Conservation (phyloP, 1,284 basidiomycete genomes). For the Rhodotorula sp. region DNA sequence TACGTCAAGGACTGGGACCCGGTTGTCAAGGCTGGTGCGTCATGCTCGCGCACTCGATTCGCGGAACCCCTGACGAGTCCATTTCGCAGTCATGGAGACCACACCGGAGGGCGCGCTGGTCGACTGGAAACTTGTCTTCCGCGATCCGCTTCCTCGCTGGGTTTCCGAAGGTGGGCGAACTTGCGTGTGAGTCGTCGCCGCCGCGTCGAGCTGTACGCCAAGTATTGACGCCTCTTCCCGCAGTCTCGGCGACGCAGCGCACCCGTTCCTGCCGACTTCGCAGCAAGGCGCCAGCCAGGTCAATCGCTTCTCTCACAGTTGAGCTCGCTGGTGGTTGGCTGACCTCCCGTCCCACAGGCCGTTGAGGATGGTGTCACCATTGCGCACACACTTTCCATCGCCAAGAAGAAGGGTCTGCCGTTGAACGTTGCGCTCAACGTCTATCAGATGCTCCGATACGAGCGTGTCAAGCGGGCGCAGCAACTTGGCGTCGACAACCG, state of each 20-base stretch:
- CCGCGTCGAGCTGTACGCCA: background rate
- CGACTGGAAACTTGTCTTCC: constrained; percentile 44
- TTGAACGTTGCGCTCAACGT: constrained; percentile 6
- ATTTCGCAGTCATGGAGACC: background rate
- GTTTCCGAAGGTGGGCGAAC: constrained; percentile 6
- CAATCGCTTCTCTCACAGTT: too few relatives aligned
- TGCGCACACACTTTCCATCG: constrained; percentile 22
- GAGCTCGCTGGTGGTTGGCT: background rate
- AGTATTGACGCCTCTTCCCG: background rate
- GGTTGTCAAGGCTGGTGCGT: constrained; percentile 6
- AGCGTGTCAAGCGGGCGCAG: constrained; percentile 18
- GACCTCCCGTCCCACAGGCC: constrained; percentile 3
- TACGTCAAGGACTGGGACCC: constrained; percentile 28
- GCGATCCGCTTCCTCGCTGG: constrained; percentile 38
- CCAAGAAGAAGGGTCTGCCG: constrained; percentile 20
- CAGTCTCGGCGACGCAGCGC: constrained; percentile 9
- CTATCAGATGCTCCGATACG: constrained; percentile 24
- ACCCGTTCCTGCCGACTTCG: constrained; percentile 33
- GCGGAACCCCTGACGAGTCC: background rate
- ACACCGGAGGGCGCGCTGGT: constrained; percentile 7
- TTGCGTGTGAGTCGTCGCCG: background rate
- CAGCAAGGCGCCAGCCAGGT: constrained; percentile 21
- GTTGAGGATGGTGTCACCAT: constrained; percentile 34
- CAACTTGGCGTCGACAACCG: constrained; percentile 16
- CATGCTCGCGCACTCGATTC: too few relatives aligned